phyloP scores from a whole-genome alignment of 306 rosid genomes.

The Vicia sativa region DNA sequence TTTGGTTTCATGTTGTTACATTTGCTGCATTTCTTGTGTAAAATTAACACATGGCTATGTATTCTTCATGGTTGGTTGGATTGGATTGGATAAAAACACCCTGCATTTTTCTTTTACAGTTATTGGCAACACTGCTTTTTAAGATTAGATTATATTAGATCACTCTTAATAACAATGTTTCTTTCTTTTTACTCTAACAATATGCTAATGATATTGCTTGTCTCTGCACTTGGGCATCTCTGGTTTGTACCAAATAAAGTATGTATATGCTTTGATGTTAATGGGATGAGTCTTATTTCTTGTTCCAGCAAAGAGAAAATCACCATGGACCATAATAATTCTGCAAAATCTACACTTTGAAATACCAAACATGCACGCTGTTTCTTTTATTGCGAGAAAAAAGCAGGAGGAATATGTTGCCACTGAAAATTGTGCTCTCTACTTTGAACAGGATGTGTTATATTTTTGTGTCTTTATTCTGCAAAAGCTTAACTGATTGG shows the following conservation, averaged over 20 bases:
- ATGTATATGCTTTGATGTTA: background rate
- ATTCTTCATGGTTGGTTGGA: slow-evolving; percentile 73
- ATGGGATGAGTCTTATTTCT: slow-evolving; percentile 13
- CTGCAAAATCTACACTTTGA: background rate
- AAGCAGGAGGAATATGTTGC: slow-evolving; percentile 31
- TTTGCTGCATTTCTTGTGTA: slow-evolving; percentile 77
- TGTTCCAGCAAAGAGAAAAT: background rate
- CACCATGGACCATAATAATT: background rate
- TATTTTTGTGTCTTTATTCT: slow-evolving; percentile 47
- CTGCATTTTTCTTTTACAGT: slow-evolving; percentile 56
- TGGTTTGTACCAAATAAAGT: slow-evolving; percentile 6
- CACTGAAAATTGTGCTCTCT: slow-evolving; percentile 48
- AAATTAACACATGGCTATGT: slow-evolving; percentile 71
- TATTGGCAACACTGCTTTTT: slow-evolving; percentile 53
- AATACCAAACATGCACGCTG: background rate
- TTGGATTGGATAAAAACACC: slow-evolving; percentile 59
- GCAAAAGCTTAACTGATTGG: slow-evolving; percentile 52
- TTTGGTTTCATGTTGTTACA: slow-evolving; percentile 62
- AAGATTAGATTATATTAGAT: slow-evolving; percentile 24
- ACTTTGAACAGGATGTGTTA: slow-evolving; percentile 44
- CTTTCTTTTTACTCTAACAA: background rate
- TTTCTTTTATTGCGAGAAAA: slow-evolving; percentile 39
- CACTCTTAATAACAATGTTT: slow-evolving; percentile 41
- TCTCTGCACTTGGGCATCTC: no score
- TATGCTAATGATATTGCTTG: background rate